Conservation (phyloP, 2,329 filamentous ascomycete genomes). For the Aspergillus quadricinctus region DNA sequence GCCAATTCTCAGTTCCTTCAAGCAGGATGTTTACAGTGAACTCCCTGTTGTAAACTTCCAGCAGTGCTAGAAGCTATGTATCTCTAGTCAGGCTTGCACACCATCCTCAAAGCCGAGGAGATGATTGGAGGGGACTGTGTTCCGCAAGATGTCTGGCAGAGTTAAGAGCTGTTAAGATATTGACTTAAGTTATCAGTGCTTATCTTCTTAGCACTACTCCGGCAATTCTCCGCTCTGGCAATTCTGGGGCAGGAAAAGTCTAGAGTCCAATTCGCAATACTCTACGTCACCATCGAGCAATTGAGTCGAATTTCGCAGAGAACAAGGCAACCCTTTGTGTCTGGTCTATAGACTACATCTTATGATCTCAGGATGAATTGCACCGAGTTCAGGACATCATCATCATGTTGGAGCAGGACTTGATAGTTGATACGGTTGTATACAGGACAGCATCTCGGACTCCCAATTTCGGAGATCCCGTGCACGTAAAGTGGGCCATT, state of each 20-base stretch:
- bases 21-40: too few species aligned
- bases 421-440: background rate
- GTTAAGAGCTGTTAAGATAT: background rate
- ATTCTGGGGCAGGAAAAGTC: background rate
- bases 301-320: background rate
- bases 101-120: background rate
- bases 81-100: too few species aligned
- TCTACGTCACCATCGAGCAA: background rate
- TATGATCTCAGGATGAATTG: too few species aligned
- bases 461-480: conserved; percentile 18
- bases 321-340: background rate
- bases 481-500: conserved; percentile 13
- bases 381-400: too few species aligned
- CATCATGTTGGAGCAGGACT: too few species aligned
- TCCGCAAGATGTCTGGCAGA: background rate
- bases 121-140: background rate
- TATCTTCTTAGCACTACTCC: background rate
- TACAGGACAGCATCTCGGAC: conserved; percentile 8
- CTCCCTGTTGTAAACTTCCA: background rate
- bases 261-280: background rate
- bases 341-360: background rate
- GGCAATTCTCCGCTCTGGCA: background rate
- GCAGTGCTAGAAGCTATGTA: background rate
- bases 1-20: too few species aligned
- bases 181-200: background rate